A percentile compares a stretch with the other conserved stretches of the same genome.
phyloP scores from a whole-genome alignment of 495 filamentous ascomycete species.

The Extremus antarcticus region DNA sequence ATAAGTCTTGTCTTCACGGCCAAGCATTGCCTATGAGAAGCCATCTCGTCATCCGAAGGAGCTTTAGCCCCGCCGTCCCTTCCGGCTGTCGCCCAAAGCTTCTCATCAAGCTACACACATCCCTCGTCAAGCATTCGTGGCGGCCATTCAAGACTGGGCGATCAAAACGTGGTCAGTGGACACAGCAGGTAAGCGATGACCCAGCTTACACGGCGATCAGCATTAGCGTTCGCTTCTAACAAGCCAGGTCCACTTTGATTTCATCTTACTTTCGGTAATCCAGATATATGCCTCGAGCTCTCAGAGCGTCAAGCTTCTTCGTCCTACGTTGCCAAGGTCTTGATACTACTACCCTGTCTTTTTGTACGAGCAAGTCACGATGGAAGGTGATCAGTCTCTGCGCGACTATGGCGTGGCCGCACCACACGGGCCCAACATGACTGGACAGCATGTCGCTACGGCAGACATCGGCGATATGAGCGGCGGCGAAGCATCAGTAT shows the following conservation, averaged over 20 bases:
- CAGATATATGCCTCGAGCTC: not conserved
- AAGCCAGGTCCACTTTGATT: not conserved
- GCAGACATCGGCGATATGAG: conserved; percentile 36
- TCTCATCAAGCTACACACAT: not conserved
- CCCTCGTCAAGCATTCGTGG: not conserved
- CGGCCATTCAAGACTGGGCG: not conserved
- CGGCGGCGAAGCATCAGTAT: conserved; percentile 56
- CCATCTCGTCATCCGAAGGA: not conserved
- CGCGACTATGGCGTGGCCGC: conserved; percentile 42
- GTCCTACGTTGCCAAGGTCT: not conserved
- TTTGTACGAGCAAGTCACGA: not conserved
- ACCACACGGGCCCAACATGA: conserved; percentile 32
- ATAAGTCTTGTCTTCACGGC: not conserved
- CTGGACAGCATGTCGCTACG: conserved; percentile 26
- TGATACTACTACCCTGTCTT: not conserved
- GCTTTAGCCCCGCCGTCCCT: not conserved
- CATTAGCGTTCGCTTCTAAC: not conserved
- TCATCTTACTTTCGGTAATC: not conserved
- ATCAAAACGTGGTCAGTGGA: not conserved
- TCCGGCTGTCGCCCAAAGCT: not conserved
- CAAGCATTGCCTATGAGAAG: not conserved
- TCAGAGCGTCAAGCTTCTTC: not conserved
- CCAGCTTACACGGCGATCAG: not conserved
- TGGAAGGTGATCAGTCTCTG: conserved; percentile 20
- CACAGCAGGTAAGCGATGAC: not conserved